A percentile compares a stretch with the other conserved stretches of the same genome.
Evolutionary conservation across 441 rosid species (phyloP).

Genomic region (Iberis amara): DNA sequence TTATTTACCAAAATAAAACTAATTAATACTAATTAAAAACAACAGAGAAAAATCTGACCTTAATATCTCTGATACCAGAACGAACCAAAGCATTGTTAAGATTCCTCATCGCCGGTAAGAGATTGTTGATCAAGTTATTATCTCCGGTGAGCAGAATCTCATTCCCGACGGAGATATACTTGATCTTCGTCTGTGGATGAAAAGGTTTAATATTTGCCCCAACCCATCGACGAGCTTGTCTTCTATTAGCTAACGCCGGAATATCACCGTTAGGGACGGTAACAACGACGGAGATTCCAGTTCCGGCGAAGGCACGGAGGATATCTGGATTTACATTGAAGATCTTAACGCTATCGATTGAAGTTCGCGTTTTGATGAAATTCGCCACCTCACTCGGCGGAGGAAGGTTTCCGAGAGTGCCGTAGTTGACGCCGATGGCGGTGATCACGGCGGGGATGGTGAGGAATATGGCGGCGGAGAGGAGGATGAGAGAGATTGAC

Average conservation of each 20-base stretch:
- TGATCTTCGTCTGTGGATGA: constrained; percentile 50
- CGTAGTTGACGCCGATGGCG: constrained; percentile 62
- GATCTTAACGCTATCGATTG: constrained; percentile 49
- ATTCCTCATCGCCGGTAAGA: constrained; percentile 52
- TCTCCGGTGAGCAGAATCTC: constrained; percentile 43
- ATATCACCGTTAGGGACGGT: constrained; percentile 50
- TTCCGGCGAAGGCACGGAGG: constrained; percentile 52
- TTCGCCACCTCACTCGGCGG: constrained; percentile 51
- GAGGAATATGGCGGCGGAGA: constrained; percentile 24
- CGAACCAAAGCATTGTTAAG: constrained; percentile 44
- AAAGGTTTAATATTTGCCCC: constrained; percentile 39
- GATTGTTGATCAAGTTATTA: constrained; percentile 35
- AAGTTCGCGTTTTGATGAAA: constrained; percentile 45
- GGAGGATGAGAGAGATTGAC: constrained; percentile 26
- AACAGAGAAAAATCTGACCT: constrained; percentile 33
- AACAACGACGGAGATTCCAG: constrained; percentile 42
- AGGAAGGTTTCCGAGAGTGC: constrained; percentile 58
- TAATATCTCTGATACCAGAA: constrained; percentile 44
- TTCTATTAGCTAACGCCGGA: constrained; percentile 35
- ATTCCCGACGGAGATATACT: constrained; percentile 44
- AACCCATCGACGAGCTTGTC: constrained; percentile 48
- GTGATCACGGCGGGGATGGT: constrained; percentile 29
- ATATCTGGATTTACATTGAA: constrained; percentile 51
- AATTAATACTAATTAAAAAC: background rate
- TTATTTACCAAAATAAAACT: background rate